These are phyloP conservation scores for Lentinula guzmanii DNA, from an alignment of 768 basidiomycete genomes.

Conservation along the genomic window DNA sequence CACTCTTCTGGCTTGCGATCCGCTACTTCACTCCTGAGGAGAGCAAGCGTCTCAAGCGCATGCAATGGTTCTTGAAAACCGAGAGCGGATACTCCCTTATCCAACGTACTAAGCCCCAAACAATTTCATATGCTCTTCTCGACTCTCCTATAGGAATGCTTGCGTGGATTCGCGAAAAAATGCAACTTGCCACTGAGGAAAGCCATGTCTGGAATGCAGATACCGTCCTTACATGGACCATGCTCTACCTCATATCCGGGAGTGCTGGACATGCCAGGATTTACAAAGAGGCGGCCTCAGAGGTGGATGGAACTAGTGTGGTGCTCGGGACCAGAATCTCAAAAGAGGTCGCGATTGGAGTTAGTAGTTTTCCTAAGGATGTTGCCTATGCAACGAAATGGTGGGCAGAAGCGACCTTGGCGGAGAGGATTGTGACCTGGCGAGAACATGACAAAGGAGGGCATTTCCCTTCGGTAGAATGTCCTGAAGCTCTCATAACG, in stretches of 20 bases:
- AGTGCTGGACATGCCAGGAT: slow-evolving; percentile 28
- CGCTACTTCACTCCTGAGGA: slow-evolving; percentile 26
- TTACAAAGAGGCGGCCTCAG: slow-evolving; percentile 21
- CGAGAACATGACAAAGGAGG: slow-evolving; percentile 35
- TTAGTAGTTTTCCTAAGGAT: slow-evolving; percentile 38
- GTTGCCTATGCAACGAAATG: slow-evolving; percentile 24
- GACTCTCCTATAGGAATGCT: slow-evolving; percentile 49
- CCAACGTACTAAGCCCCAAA: slow-evolving; percentile 39
- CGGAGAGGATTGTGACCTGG: slow-evolving; percentile 35
- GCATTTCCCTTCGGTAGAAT: slow-evolving; percentile 41
- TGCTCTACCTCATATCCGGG: slow-evolving; percentile 29
- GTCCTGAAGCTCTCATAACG: slow-evolving; percentile 27
- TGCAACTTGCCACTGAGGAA: slow-evolving; percentile 17
- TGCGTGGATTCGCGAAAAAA: slow-evolving; percentile 42
- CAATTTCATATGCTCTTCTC: slow-evolving; percentile 36
- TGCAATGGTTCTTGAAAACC: slow-evolving; percentile 21
- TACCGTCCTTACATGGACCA: slow-evolving; percentile 30
- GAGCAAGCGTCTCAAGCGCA: slow-evolving; percentile 20
- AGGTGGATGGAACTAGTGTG: slow-evolving; percentile 6
- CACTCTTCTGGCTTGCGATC: slow-evolving; percentile 19
- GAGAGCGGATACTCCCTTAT: slow-evolving; percentile 29
- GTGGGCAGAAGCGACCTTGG: slow-evolving; percentile 34
- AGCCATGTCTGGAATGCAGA: slow-evolving; percentile 24
- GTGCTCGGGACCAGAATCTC: slow-evolving; percentile 16
- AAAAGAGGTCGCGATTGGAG: slow-evolving; percentile 28